phyloP scores from a whole-genome alignment of 306 rosid genomes.

The Arachis hypogaea region DNA sequence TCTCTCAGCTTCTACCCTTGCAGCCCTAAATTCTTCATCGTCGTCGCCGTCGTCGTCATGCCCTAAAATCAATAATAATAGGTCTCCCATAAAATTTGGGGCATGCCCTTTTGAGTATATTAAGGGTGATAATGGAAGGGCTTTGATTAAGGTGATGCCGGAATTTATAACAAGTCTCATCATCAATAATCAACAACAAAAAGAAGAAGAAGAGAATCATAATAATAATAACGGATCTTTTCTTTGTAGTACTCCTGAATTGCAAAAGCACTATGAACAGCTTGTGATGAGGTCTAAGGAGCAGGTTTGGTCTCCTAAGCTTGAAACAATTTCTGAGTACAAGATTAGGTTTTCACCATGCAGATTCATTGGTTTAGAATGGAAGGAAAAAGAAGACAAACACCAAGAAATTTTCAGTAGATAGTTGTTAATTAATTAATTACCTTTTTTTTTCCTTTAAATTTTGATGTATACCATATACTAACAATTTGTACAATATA shows the following conservation, averaged over 20 bases:
- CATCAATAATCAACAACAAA: not conserved
- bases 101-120: conserved; percentile 74
- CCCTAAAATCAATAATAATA: conserved; percentile 23
- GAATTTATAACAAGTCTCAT: conserved; percentile 69
- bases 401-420: conserved; percentile 7
- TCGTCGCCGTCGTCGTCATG: conserved; percentile 8
- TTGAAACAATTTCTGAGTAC: conserved; percentile 81
- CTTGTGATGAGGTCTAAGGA: conserved; percentile 80
- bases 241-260: conserved; percentile 88
- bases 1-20: conserved; percentile 61
- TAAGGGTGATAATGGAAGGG: conserved; percentile 60
- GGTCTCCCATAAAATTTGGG: conserved; percentile 57
- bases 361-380: conserved; percentile 61
- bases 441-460: too few species aligned
- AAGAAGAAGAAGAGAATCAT: conserved; percentile 1
- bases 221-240: conserved; percentile 1
- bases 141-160: conserved; percentile 75
- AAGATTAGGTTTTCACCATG: conserved; percentile 81
- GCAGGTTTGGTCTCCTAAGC: conserved; percentile 89
- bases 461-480: too few species aligned
- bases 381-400: conserved; percentile 69
- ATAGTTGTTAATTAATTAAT: not conserved
- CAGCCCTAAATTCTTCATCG: conserved; percentile 33
- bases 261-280: conserved; percentile 83
- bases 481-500: conserved; percentile 17